Percentiles rank a stretch among this genome's conserved stretches.
Conservation (phyloP, 2,329 filamentous ascomycete genomes). For the Clathrospora elynae region DNA sequence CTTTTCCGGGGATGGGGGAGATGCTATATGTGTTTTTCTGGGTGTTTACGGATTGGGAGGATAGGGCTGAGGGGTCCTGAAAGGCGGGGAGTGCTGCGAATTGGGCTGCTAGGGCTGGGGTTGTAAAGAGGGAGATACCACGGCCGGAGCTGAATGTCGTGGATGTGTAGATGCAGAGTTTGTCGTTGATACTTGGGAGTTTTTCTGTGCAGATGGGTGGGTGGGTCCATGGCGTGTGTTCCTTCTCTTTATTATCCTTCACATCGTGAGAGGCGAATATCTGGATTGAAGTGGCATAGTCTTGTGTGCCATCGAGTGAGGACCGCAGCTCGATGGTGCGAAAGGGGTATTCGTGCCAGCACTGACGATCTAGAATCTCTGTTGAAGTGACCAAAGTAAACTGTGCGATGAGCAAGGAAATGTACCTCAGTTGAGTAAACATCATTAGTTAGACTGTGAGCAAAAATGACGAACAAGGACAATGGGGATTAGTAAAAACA, state of each 20-base stretch:
- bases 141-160: slow-evolving; percentile 33
- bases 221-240: slow-evolving; percentile 32
- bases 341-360: slow-evolving; percentile 31
- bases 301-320: slow-evolving; percentile 15
- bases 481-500: background rate
- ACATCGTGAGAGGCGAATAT: background rate
- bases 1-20: slow-evolving; percentile 34
- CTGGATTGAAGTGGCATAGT: slow-evolving; percentile 3
- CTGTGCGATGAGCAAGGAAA: background rate
- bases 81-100: slow-evolving; percentile 35
- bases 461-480: background rate
- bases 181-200: slow-evolving; percentile 27
- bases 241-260: background rate
- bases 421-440: slow-evolving; percentile 1
- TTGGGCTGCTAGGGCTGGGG: slow-evolving; percentile 30
- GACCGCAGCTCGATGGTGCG: slow-evolving; percentile 17
- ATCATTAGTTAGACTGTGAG: no score
- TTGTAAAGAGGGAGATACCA: slow-evolving; percentile 45
- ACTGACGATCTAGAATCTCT: slow-evolving; percentile 25
- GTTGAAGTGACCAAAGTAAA: slow-evolving; percentile 2
- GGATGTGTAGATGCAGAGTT: slow-evolving; percentile 42
- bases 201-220: slow-evolving; percentile 33
- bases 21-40: slow-evolving; percentile 25
- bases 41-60: slow-evolving; percentile 25
- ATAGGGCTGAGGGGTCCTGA: slow-evolving; percentile 14